Base-by-base conservation (phyloP, 345 rosid genomes). In the Clausena lansium region DNA sequence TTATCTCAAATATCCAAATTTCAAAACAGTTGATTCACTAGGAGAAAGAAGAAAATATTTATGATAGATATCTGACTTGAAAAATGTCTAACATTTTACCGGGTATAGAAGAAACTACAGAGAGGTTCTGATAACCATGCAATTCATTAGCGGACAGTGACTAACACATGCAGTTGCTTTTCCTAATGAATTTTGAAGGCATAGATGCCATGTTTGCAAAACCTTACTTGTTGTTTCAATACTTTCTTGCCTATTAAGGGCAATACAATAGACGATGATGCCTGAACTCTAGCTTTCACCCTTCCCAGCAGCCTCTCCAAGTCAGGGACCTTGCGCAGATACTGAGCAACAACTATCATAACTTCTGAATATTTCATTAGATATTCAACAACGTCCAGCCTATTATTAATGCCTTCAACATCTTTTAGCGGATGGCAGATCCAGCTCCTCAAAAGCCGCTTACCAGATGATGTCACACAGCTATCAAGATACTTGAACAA, bases 341-440 rank as follows among this genome's bases (percentile, higher is more conserved):
- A 85, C 77, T 90, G 93, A 75, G 90, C 81, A 54, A 84, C 86
- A 59, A 88, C 77, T 73, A 85, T 74, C 79, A 87, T 78, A 20
- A 76, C 68, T 76, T 90, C 99, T 45, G 98, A 81, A 78, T 85
- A 82, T 70, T 76, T 77, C 27, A 41, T 86, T 17, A 95, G 84
- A 58, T 75, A 80, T 58, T 92, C 97, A 60, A 92, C 91, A 68
- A 86, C 91, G 81, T 95, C 80, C 32, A 95, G 96, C 85, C 98
- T 85, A 71, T 86, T 84, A 73, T 93, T 92, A 80, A 95, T 95
- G 86, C 80, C 81, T 45, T 70, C 91, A 77, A 83, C 88, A 89
- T 87, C 88, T 84, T 92, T 93, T 68, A 93, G 90, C 28, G 99
- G 99, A 82, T 93, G 99, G 83, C 98, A 95, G 75, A 95, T 93